A percentile compares a stretch with the other conserved stretches of the same genome.
These are phyloP conservation scores for Colletotrichum cuscutae DNA, from an alignment of 2,329 filamentous ascomycete genomes.

Conservation along the genomic window DNA sequence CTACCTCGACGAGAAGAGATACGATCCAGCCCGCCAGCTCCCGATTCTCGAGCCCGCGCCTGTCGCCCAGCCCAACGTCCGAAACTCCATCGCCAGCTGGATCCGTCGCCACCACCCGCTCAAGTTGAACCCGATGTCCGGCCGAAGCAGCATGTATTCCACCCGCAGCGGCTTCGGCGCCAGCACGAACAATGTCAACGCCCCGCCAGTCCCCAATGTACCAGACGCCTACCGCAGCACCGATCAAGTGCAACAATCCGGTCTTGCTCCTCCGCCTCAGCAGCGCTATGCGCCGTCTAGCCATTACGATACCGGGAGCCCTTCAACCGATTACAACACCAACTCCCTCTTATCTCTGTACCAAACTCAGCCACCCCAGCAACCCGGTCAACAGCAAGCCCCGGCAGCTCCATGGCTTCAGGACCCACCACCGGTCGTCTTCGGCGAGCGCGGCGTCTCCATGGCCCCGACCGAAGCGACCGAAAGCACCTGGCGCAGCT, in stretches of 20 bases:
- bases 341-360: slow-evolving; percentile 30
- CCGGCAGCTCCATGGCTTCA: slow-evolving; percentile 4
- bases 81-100: slow-evolving; percentile 40
- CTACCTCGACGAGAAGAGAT: slow-evolving; percentile 36
- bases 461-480: slow-evolving; percentile 32
- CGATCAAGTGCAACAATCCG: slow-evolving; percentile 5
- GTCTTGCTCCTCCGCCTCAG: not conserved
- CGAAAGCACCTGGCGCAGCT: slow-evolving; percentile 35
- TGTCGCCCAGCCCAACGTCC: slow-evolving; percentile 34
- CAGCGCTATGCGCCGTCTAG: slow-evolving; percentile 13
- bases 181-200: not conserved
- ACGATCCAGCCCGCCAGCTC: slow-evolving; percentile 28
- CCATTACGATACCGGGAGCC: slow-evolving; percentile 9
- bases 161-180: slow-evolving; percentile 3
- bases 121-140: slow-evolving; percentile 36
- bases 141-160: slow-evolving; percentile 30
- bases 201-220: slow-evolving; percentile 22
- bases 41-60: slow-evolving; percentile 31
- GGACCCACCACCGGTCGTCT: slow-evolving; percentile 2
- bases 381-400: not conserved
- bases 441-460: slow-evolving; percentile 26
- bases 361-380: not conserved
- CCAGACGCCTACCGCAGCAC: slow-evolving; percentile 18
- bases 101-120: slow-evolving; percentile 40
- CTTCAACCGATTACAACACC: not conserved